Evolutionary conservation across 2,329 filamentous ascomycete species (phyloP).

Genomic region (Penicillium sp.): DNA sequence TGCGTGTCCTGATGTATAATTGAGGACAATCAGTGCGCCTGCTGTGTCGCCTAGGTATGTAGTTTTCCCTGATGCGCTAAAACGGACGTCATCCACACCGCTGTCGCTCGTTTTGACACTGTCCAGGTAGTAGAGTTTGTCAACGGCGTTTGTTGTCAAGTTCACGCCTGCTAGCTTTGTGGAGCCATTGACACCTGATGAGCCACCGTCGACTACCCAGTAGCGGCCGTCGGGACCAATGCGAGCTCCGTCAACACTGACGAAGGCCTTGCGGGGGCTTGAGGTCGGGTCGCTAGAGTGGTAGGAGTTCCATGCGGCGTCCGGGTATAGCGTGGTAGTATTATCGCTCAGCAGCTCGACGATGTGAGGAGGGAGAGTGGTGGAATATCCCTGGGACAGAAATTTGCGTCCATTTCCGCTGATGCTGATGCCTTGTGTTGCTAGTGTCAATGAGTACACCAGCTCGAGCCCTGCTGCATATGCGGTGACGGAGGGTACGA

Average conservation of each 20-base stretch:
- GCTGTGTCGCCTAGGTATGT: not conserved
- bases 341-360: not conserved
- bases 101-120: conserved; percentile 31
- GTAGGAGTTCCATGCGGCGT: conserved; percentile 11
- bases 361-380: not conserved
- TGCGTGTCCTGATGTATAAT: not conserved
- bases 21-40: conserved; percentile 28
- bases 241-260: conserved; percentile 10
- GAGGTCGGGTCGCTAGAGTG: conserved; percentile 6
- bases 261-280: not conserved
- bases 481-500: not conserved
- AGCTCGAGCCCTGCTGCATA: not conserved
- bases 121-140: conserved; percentile 35
- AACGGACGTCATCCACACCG: conserved; percentile 34
- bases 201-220: conserved; percentile 35
- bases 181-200: conserved; percentile 22
- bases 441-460: not conserved
- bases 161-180: conserved; percentile 37
- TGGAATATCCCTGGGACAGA: not conserved
- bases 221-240: conserved; percentile 35
- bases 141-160: conserved; percentile 33
- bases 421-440: not conserved
- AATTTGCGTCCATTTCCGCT: not conserved
- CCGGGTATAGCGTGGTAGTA: conserved; percentile 2
- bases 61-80: not conserved